A percentile compares a stretch with the other conserved stretches of the same genome.
Conservation (phyloP, 2,329 filamentous ascomycete genomes). For the Calonectria ilicicola region DNA sequence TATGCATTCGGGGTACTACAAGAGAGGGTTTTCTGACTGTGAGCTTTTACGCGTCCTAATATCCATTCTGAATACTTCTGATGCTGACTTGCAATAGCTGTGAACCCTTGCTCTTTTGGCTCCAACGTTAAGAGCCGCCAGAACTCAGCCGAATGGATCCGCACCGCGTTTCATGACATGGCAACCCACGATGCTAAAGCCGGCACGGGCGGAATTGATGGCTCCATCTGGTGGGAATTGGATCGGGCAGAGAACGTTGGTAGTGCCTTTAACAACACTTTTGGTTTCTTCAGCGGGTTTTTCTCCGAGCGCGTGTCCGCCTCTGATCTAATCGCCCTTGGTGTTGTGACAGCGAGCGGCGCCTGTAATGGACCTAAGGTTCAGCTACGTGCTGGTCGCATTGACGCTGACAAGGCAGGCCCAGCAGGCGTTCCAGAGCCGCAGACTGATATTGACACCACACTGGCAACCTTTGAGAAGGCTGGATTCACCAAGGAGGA, state of each 20-base stretch:
- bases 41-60: not conserved
- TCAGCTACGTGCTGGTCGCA: constrained; percentile 42
- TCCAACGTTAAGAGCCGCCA: constrained; percentile 32
- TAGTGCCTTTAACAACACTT: constrained; percentile 46
- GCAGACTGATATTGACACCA: constrained; percentile 40
- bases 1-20: not conserved
- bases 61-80: not conserved
- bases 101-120: constrained; percentile 11
- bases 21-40: constrained; percentile 6
- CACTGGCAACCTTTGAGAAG: constrained; percentile 40
- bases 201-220: constrained; percentile 44
- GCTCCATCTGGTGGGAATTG: constrained; percentile 46
- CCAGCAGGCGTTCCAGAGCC: constrained; percentile 47
- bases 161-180: constrained; percentile 47
- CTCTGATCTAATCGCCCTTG: constrained; percentile 42
- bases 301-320: constrained; percentile 33
- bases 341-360: constrained; percentile 42
- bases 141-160: constrained; percentile 46
- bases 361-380: constrained; percentile 37
- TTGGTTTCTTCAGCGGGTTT: constrained; percentile 41
- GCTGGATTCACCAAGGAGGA: constrained; percentile 46
- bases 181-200: constrained; percentile 39
- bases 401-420: constrained; percentile 45
- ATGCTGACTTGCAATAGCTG: not conserved
- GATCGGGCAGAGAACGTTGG: constrained; percentile 44